These are phyloP conservation scores for Pelagomonas calceolata DNA, from an alignment of 108 stramenopile genomes.

Conservation along the genomic window DNA sequence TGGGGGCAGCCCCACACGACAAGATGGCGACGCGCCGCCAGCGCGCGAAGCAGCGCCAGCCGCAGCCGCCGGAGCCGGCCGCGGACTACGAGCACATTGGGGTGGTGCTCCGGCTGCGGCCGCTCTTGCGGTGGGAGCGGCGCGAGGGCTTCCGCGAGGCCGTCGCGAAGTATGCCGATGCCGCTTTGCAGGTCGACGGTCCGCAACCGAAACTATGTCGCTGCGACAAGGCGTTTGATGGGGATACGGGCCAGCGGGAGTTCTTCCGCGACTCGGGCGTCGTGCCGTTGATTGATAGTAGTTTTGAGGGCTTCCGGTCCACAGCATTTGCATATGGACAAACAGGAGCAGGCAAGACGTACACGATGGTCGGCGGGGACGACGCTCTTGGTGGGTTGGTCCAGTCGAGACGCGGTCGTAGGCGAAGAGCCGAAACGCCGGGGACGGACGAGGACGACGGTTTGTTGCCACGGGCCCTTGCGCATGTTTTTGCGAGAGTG, in stretches of 20 bases:
- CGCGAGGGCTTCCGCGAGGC: no score
- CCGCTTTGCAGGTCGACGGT: neutral
- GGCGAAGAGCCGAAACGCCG: no score
- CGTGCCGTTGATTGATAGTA: neutral
- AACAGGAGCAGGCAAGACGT: constrained; percentile 25
- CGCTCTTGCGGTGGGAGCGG: neutral
- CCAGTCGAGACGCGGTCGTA: no score
- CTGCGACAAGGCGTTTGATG: constrained; percentile 4
- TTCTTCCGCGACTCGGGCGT: constrained; percentile 15
- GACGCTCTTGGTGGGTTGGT: no score
- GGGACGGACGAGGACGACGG: neutral
- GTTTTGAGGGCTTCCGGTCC: constrained; percentile 18
- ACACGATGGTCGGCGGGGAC: constrained; percentile 1
- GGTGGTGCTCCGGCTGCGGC: neutral
- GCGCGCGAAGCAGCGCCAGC: no score
- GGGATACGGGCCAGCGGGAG: neutral
- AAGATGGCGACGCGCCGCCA: no score
- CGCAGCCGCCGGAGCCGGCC: no score
- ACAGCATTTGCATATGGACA: constrained; percentile 26
- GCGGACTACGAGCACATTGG: neutral
- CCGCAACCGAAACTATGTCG: neutral
- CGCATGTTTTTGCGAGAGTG: constrained; percentile 6
- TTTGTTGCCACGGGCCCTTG: constrained; percentile 1
- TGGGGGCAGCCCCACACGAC: no score
- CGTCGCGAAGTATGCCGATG: neutral